Conservation (phyloP, 257 asterid genomes). For the Nicotiana noctiflora region DNA sequence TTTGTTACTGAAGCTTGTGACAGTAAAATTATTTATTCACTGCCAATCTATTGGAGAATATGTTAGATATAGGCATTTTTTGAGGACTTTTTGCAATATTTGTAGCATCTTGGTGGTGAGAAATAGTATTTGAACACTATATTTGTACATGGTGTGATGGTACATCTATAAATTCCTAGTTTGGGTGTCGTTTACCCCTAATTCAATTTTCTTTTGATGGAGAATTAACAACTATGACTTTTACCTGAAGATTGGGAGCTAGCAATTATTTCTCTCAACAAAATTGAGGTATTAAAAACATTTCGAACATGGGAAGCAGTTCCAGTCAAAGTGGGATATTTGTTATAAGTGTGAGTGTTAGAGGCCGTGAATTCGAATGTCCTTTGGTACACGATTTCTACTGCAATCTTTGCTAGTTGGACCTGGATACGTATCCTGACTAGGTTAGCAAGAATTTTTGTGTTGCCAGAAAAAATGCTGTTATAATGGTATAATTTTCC, state of each 20-base stretch:
- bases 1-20: neutral
- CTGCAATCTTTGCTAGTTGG: neutral
- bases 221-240: neutral
- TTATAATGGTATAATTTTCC: neutral
- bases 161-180: neutral
- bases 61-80: neutral
- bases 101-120: neutral
- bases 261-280: neutral
- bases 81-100: neutral
- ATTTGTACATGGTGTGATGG: neutral
- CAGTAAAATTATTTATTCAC: neutral
- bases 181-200: neutral
- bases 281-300: neutral
- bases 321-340: neutral
- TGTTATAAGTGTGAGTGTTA: neutral
- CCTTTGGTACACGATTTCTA: neutral
- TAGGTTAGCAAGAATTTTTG: neutral
- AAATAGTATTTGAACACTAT: neutral
- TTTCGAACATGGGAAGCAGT: neutral
- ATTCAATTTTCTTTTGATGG: neutral
- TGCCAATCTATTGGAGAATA: neutral
- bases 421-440: neutral
- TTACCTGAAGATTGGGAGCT: no score
- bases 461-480: neutral
- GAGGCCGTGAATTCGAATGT: neutral